Evolutionary conservation across 1,284 basidiomycete species (phyloP).

Genomic region (Athelia psychrophila): DNA sequence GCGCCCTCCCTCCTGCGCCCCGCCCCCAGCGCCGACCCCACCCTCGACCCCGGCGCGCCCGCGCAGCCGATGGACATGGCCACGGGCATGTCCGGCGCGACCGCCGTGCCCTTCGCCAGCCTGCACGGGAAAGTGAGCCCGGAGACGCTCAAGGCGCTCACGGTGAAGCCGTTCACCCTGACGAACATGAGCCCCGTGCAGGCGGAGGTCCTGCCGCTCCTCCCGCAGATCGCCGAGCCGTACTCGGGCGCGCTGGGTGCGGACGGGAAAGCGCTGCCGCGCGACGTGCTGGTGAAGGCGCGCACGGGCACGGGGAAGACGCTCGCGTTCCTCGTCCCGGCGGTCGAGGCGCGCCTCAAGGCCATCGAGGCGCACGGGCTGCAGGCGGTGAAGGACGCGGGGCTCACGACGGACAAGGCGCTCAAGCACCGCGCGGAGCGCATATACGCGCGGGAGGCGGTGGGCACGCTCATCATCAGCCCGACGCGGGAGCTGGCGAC

Average conservation of each 20-base stretch:
- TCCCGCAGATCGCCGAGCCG: slow-evolving; percentile 56
- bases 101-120: slow-evolving; percentile 34
- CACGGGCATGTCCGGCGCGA: background rate
- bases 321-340: slow-evolving; percentile 86
- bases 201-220: slow-evolving; percentile 69
- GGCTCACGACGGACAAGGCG: slow-evolving; percentile 28
- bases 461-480: slow-evolving; percentile 84
- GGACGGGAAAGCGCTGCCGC: slow-evolving; percentile 32
- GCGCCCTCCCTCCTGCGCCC: too few species aligned
- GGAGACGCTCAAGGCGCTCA: slow-evolving; percentile 64
- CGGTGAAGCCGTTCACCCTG: slow-evolving; percentile 67
- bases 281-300: slow-evolving; percentile 80
- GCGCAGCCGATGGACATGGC: background rate
- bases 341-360: slow-evolving; percentile 73
- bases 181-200: slow-evolving; percentile 85
- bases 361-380: slow-evolving; percentile 40
- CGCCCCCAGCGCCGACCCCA: too few species aligned
- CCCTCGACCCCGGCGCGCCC: background rate
- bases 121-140: slow-evolving; percentile 40
- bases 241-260: slow-evolving; percentile 31
- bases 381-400: slow-evolving; percentile 38
- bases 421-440: slow-evolving; percentile 30
- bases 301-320: slow-evolving; percentile 95
- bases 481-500: slow-evolving; percentile 95
- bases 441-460: slow-evolving; percentile 41